Evolutionary conservation across 331 rosid genomes (phyloP), one percentile per base, ranked within the genome.

Genomic region (Quercus tomentella): DNA sequence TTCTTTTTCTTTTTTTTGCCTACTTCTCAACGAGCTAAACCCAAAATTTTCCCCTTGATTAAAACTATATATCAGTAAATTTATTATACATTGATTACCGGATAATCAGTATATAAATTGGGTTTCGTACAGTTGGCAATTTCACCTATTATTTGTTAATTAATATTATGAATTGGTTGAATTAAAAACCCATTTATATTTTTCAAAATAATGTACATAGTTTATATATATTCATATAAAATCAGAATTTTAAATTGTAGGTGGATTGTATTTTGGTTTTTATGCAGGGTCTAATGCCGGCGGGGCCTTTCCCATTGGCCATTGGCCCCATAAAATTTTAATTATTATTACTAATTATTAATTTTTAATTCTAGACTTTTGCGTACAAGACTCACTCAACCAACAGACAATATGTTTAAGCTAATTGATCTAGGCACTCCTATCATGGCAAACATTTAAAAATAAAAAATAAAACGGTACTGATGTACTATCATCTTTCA

Each of bases 301-400:
- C 55, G 11, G 28, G 26, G 28, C 52, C 45, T 41, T 41, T 41
- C 45, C 45, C 45, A 11, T 66, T 76, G 14, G 3, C 75, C 45
- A 14, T 7, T 5, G 52, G 77, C 54, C 60, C 75, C 52, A 20
- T 0, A 16, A 2, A 18, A n/a, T 63, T 72, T 11, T 71, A 65
- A 56, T 62, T 41, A 41, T 41, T 41, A 8, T 41, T 8, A 41
- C 45, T 8, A 41, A 41, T 41, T 2, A 8, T 41, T 41, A 41
- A 41, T 41, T 63, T 72, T 11, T 76, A 65, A 76, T 62, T 76
- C 52, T 55, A 56, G 21, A 9, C 72, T 68, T 75, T 68, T 26
- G 58, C 71, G 43, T 37, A 57, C 43, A 71, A 70, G 23, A 70
- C 65, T 49, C 78, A 76, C 71, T 81, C 11, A 78, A 78, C 67